Conservation (phyloP, 2,329 filamentous ascomycete genomes). For the Pezizomycotina sp. region DNA sequence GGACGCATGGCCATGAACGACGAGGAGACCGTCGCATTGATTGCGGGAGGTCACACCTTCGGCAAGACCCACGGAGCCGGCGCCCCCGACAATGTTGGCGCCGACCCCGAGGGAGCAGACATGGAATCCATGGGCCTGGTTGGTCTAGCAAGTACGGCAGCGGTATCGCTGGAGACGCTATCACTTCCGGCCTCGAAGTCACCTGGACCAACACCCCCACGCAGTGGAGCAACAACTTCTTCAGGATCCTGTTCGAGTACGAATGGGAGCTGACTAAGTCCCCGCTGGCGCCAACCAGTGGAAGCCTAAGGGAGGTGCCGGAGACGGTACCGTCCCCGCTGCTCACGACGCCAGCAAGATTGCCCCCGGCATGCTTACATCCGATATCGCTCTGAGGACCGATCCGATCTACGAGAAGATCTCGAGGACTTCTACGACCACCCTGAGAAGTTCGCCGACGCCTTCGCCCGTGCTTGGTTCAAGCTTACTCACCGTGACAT, state of each 20-base stretch:
- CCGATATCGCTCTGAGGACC: constrained; percentile 53
- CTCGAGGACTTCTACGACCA: constrained; percentile 50
- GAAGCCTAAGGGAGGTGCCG: constrained; percentile 55
- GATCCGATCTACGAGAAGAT: constrained; percentile 64
- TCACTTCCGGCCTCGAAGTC: constrained; percentile 62
- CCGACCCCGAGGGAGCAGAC: constrained; percentile 48
- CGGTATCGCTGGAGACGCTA: constrained; percentile 55
- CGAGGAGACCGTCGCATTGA: constrained; percentile 64
- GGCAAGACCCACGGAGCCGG: constrained; percentile 68
- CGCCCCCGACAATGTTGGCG: constrained; percentile 44
- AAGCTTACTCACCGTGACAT: constrained; percentile 70
- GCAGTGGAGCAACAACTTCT: constrained; percentile 59
- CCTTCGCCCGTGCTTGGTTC: constrained; percentile 62
- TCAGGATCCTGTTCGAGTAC: constrained; percentile 61
- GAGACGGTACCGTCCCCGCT: constrained; percentile 51
- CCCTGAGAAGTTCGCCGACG: constrained; percentile 50
- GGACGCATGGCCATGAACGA: constrained; percentile 71
- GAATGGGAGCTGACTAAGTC: constrained; percentile 64
- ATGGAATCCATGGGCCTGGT: constrained; percentile 55
- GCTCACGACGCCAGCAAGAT: constrained; percentile 54
- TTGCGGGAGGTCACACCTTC: constrained; percentile 62
- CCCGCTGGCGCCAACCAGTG: constrained; percentile 60
- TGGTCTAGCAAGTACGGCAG: constrained; percentile 49
- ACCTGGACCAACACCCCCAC: constrained; percentile 62
- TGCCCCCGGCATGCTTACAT: constrained; percentile 62